phyloP scores from a whole-genome alignment of 2,329 filamentous ascomycete genomes.

The Neoscytalidium dimidiatum region DNA sequence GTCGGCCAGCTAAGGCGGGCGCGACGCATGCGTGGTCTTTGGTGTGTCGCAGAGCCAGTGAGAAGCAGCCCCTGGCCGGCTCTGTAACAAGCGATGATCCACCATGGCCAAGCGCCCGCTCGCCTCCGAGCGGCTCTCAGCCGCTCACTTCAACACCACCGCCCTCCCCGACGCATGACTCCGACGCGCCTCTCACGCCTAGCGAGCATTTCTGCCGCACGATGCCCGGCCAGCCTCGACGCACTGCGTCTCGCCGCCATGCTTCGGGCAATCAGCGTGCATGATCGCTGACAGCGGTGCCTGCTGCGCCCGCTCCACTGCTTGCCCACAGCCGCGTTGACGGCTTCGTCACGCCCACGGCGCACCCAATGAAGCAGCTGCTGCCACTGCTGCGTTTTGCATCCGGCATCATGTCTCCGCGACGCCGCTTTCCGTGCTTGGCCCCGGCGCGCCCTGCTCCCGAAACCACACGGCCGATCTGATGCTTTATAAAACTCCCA shows the following conservation, averaged over 20 bases:
- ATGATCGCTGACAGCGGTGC: not conserved
- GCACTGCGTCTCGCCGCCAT: not conserved
- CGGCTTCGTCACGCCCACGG: not conserved
- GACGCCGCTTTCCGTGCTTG: not conserved
- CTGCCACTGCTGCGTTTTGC: not conserved
- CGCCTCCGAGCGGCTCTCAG: not conserved
- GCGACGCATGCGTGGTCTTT: not conserved
- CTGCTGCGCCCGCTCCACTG: not conserved
- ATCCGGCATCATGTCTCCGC: not conserved
- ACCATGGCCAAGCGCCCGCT: not conserved
- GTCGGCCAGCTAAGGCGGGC: conserved; percentile 10
- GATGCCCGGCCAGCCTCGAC: not conserved
- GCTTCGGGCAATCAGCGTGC: conserved; percentile 3
- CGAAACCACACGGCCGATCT: not conserved
- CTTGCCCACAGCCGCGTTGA: not conserved
- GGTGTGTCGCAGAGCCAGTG: not conserved
- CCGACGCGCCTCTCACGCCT: not conserved
- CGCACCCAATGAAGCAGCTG: conserved; percentile 11
- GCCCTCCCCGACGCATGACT: not conserved
- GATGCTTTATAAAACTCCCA: conserved; percentile 1
- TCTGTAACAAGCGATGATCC: not conserved
- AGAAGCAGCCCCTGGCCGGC: not conserved
- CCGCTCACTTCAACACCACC: conserved; percentile 1
- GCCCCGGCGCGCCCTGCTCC: not conserved
- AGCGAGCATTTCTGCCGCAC: not conserved